Evolutionary conservation across 108 stramenopile species (phyloP), one percentile per base, ranked within the genome.

Genomic region (Seminavis robusta): DNA sequence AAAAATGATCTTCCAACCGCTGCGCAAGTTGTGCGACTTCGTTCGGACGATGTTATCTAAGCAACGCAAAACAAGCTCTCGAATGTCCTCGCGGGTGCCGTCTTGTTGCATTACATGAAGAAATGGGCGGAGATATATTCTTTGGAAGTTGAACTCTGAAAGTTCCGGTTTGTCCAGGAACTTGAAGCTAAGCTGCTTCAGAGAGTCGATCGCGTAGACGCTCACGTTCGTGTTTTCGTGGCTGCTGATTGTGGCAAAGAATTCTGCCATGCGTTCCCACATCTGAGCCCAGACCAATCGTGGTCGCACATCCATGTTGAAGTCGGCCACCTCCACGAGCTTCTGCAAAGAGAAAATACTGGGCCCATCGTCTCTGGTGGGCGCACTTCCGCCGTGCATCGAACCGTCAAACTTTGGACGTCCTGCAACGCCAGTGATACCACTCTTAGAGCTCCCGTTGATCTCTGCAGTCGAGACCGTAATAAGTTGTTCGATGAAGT

Each of bases 291-390:
- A 99, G 2, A 91, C 95, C 27, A 99, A 48, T 21, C 98, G 77
- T 21, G 96, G 89, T 23, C 99, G 79, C 4, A 66, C 69, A 54
- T 92, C 73, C 96, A 98, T 95, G 84, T 99, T 99, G 62, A 78
- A 97, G 59, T 98, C 98, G 15, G 99, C 98, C 32, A 98, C 97
- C 61, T 99, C 99, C 13, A 99, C 99, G 23, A 99, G 81, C 53
- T 88, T 68, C 63, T 98, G 98, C 57, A 99, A 73, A 30, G 90
- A 94, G 63, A 95, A 98, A 28, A 98, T 84, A 17, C 97, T 87
- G 1, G 96, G 96, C 26, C 84, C 77, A 34, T 84, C 81, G n/a
- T 54, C 51, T 47, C 33, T 32, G 7, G 16, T 44, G n/a, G 33
- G 33, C 10, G 23, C 50, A 10, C 52, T 55, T 37, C 61, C 52